These are phyloP conservation scores for Chlamydomonas sp. DNA, from an alignment of 139 green algal species.

Conservation along the genomic window DNA sequence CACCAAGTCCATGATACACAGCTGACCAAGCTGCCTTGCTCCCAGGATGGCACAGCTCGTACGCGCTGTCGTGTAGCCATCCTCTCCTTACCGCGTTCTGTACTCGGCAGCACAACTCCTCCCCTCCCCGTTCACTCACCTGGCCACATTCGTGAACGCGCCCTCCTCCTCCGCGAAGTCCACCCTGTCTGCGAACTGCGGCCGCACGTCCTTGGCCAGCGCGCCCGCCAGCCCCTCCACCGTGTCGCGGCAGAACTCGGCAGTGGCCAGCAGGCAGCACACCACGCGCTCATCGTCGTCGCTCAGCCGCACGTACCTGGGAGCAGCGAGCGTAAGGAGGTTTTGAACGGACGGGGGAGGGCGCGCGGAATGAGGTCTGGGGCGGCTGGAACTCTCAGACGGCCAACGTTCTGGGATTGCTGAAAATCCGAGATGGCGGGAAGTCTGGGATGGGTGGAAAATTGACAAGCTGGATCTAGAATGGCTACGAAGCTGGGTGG, in stretches of 20 bases:
- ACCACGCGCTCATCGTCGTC: slow-evolving; percentile 73
- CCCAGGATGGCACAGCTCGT: too few species aligned
- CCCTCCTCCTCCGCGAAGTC: slow-evolving; percentile 86
- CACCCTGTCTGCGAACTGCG: slow-evolving; percentile 59
- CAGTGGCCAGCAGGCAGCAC: slow-evolving; percentile 90
- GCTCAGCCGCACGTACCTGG: slow-evolving; percentile 75
- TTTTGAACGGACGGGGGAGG: background rate
- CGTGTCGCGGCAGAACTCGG: slow-evolving; percentile 90
- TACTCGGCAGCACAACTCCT: background rate
- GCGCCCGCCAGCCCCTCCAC: slow-evolving; percentile 65
- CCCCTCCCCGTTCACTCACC: slow-evolving; percentile 8
- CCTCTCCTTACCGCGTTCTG: background rate
- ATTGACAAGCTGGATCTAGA: too few species aligned
- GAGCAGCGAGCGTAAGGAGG: slow-evolving; percentile 51
- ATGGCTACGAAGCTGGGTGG: background rate
- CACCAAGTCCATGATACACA: too few species aligned
- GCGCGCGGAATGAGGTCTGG: too few species aligned
- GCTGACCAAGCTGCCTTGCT: too few species aligned
- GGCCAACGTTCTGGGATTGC: too few species aligned
- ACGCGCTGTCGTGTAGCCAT: too few species aligned
- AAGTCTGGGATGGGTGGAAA: too few species aligned
- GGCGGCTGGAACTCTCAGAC: too few species aligned
- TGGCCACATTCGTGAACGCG: slow-evolving; percentile 81
- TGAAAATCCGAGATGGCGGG: too few species aligned
- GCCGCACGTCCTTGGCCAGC: slow-evolving; percentile 69